Evolutionary conservation across 768 basidiomycete genomes (phyloP).

Genomic region (Leccinum obscurum): DNA sequence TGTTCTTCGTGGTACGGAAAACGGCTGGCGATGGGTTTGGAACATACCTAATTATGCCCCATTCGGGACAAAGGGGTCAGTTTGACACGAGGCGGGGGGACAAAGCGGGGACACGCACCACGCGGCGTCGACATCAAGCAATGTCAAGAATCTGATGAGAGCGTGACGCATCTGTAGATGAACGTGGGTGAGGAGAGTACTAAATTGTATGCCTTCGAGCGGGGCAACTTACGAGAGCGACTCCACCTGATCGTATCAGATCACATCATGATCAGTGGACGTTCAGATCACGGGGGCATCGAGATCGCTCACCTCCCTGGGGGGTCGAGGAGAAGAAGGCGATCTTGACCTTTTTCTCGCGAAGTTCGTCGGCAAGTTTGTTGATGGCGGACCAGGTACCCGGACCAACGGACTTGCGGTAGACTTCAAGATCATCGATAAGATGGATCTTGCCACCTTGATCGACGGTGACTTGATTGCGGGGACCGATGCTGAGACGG

Average conservation of each 20-base stretch:
- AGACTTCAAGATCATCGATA: slow-evolving; percentile 79
- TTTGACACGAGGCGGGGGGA: slow-evolving; percentile 7
- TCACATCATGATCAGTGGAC: slow-evolving; percentile 6
- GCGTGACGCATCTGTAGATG: slow-evolving; percentile 84
- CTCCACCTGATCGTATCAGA: slow-evolving; percentile 62
- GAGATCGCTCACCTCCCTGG: slow-evolving; percentile 68
- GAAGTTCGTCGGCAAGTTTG: slow-evolving; percentile 81
- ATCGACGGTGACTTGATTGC: slow-evolving; percentile 88
- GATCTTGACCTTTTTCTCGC: slow-evolving; percentile 84
- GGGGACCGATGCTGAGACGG: slow-evolving; percentile 75
- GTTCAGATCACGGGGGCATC: slow-evolving; percentile 18
- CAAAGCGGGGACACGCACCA: slow-evolving; percentile 55
- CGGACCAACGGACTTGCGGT: slow-evolving; percentile 65
- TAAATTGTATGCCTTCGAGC: slow-evolving; percentile 14
- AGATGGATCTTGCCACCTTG: slow-evolving; percentile 85
- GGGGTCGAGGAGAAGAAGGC: slow-evolving; percentile 96
- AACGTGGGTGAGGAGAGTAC: slow-evolving; percentile 16
- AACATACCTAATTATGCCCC: slow-evolving; percentile 63
- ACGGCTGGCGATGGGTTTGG: slow-evolving; percentile 87
- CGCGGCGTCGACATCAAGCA: slow-evolving; percentile 76
- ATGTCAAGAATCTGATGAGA: slow-evolving; percentile 79
- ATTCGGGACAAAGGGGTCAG: slow-evolving; percentile 6
- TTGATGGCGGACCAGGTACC: slow-evolving; percentile 81
- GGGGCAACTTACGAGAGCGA: slow-evolving; percentile 71
- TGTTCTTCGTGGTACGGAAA: slow-evolving; percentile 94